Evolutionary conservation across 1,284 basidiomycete genomes (phyloP).

Genomic region (Heterobasidion parviporum): DNA sequence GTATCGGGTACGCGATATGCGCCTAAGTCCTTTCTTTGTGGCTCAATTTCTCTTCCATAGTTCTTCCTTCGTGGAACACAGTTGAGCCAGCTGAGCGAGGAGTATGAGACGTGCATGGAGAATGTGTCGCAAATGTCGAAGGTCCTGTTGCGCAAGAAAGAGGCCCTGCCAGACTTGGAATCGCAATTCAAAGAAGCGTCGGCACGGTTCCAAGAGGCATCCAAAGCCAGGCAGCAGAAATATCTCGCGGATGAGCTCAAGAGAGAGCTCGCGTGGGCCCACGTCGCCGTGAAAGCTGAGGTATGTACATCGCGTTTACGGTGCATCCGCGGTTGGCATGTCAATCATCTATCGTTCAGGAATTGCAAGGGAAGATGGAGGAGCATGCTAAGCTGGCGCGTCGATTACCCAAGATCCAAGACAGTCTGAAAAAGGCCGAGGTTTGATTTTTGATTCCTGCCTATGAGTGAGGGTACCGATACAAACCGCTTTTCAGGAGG

Average conservation of each 20-base stretch:
- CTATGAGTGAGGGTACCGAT: neutral
- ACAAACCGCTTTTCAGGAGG: conserved; percentile 16
- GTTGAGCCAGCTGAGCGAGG: conserved; percentile 79
- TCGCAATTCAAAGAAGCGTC: conserved; percentile 51
- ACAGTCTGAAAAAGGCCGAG: conserved; percentile 34
- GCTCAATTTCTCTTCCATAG: conserved; percentile 26
- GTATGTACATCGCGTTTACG: conserved; percentile 23
- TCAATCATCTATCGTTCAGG: conserved; percentile 19
- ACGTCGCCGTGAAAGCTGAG: conserved; percentile 67
- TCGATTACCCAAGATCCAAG: conserved; percentile 43
- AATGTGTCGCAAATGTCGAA: conserved; percentile 64
- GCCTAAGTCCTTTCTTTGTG: neutral
- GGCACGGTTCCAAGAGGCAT: conserved; percentile 61
- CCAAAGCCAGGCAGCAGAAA: conserved; percentile 66
- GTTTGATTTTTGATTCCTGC: conserved; percentile 24
- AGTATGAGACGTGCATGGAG: conserved; percentile 73
- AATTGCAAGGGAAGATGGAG: conserved; percentile 43
- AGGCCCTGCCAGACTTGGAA: conserved; percentile 69
- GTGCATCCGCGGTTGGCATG: neutral
- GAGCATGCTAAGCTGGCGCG: conserved; percentile 40
- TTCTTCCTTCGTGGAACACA: conserved; percentile 95
- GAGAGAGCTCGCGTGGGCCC: conserved; percentile 85
- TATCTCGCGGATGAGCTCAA: conserved; percentile 63
- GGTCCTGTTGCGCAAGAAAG: conserved; percentile 59
- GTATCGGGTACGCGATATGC: conserved; percentile 61